Evolutionary conservation across 768 basidiomycete species (phyloP), one percentile per base, ranked within the genome.

Genomic region (Termitomyces sp.): DNA sequence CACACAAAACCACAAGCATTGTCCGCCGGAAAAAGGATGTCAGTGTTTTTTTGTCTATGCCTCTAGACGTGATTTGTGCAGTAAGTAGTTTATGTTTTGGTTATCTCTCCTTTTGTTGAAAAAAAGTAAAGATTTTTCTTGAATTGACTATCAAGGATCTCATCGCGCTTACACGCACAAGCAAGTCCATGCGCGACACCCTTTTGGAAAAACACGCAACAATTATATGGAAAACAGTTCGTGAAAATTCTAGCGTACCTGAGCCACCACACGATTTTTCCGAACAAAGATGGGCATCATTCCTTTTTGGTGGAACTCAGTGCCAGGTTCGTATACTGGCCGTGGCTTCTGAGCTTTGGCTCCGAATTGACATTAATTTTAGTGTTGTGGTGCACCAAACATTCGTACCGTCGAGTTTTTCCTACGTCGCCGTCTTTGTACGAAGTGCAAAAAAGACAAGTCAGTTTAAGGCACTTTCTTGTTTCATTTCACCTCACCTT

Each of bases 341-440:
- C 20, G 50, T 51, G 50, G 12, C 10, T 52, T 34, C n/a, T 32
- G 51, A 37, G 5, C 36, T 52, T 9, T 8, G 12, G 7, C 14
- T 50, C 10, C 6, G 15, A 32, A 50, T 17, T 31, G 50, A 34
- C 47, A 31, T 40, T 29, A 12, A 42, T 54, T n/a, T 12, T 48
- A 71, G 71, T 45, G 47, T 14, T 72, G 71, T 50, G 63, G 65
- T 34, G 52, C 57, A 10, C 61, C 61, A 14, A 61, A 65, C 43
- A 60, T 69, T 8, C 55, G 57, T 6, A 66, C 60, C 3, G 57
- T 73, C 3, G 71, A 74, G 38, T 76, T 73, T 48, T 34, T 45
- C 25, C 49, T 74, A 0, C 63, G 69, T 31, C 68, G 68, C 29
- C 65, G 72, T 0, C 62, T 71, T 15, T 76, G 74, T 57, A 65